phyloP scores from a whole-genome alignment of 192 early-diverging fungal species.

The Pecoramyces ruminantium region DNA sequence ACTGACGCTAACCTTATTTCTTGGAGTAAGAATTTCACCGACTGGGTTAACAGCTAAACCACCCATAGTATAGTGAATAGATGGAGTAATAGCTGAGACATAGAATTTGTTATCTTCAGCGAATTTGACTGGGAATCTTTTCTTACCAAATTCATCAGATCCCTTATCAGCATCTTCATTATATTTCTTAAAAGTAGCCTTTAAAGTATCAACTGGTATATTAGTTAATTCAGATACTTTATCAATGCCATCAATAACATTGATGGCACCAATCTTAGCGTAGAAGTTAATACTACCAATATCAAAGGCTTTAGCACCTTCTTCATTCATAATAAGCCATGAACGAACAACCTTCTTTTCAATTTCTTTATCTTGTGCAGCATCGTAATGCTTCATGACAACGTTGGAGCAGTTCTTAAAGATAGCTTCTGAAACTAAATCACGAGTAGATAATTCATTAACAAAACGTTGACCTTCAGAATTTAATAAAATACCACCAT shows the following conservation, averaged over 20 bases:
- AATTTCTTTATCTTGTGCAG: neutral
- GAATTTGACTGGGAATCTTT: neutral
- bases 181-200: neutral
- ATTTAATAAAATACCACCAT: conserved; percentile 2
- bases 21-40: neutral
- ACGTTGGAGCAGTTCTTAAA: neutral
- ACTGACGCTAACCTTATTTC: neutral
- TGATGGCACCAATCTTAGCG: neutral
- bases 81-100: conserved; percentile 57
- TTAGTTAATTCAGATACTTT: neutral
- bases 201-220: neutral
- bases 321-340: neutral
- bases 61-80: conserved; percentile 77
- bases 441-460: neutral
- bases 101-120: conserved; percentile 10
- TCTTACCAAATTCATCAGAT: neutral
- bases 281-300: neutral
- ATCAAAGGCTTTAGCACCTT: neutral
- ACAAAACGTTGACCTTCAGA: conserved; percentile 2
- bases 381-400: neutral
- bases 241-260: neutral
- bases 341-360: neutral
- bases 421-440: neutral
- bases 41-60: conserved; percentile 8
- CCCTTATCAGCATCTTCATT: neutral